Conservation (phyloP, 305 asterid genomes). For the Fraxinus sp. region DNA sequence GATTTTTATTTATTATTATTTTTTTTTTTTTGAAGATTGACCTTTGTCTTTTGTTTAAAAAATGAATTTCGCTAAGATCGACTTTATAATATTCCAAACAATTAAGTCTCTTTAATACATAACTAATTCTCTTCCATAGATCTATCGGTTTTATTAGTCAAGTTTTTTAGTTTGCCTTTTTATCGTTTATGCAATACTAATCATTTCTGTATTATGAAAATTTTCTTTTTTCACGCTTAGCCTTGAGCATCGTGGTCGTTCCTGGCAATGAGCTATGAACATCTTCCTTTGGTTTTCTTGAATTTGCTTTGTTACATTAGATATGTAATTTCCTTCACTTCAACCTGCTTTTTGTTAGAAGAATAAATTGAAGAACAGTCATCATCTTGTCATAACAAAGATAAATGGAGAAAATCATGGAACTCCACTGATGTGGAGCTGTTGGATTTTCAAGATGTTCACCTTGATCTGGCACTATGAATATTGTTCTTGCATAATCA, state of each 20-base stretch:
- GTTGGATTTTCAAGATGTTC: not conserved
- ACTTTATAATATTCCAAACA: not conserved
- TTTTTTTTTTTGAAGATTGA: not conserved
- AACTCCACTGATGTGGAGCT: not conserved
- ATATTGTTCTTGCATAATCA: not conserved
- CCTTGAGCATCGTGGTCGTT: not conserved
- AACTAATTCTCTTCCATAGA: not conserved
- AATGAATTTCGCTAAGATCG: not conserved
- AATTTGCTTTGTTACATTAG: not conserved
- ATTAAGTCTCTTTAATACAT: not conserved
- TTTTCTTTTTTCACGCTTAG: not conserved
- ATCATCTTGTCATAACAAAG: slow-evolving; percentile 2
- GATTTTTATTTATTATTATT: not conserved
- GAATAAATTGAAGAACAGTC: not conserved
- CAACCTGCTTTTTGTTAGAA: slow-evolving; percentile 1
- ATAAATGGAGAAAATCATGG: slow-evolving; percentile 7
- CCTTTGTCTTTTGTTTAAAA: not conserved
- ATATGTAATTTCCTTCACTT: not conserved
- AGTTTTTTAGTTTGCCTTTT: not conserved
- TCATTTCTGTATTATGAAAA: not conserved
- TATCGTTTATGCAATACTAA: not conserved
- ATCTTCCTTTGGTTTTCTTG: not conserved
- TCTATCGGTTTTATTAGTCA: not conserved
- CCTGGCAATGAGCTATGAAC: not conserved
- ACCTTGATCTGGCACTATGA: slow-evolving; percentile 3